Percentiles rank a stretch among this genome's conserved stretches.
Evolutionary conservation across 805 yeast genomes (phyloP).

Genomic region (Candida orba): DNA sequence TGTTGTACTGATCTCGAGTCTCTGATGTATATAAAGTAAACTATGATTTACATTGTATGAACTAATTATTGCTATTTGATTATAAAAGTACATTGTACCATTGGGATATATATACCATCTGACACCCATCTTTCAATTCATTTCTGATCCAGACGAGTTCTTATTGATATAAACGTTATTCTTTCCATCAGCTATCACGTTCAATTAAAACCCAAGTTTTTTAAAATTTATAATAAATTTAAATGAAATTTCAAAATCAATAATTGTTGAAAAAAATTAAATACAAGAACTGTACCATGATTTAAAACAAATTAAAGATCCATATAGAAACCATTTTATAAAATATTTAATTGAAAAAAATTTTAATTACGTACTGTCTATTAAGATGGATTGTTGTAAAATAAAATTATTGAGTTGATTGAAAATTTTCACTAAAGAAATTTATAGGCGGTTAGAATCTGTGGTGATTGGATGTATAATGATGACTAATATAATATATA

Average conservation of each 20-base stretch:
- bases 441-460: constrained; percentile 4
- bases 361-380: constrained; percentile 53
- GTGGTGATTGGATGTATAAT: background rate
- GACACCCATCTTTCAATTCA: constrained; percentile 26
- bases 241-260: background rate
- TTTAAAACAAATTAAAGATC: background rate
- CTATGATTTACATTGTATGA: no score
- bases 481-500: no score
- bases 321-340: no score
- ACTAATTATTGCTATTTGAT: no score
- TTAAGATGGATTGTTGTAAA: constrained; percentile 56
- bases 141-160: constrained; percentile 22
- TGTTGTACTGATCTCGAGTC: no score
- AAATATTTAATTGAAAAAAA: background rate
- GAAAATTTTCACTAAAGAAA: constrained; percentile 3
- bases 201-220: constrained; percentile 8
- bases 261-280: background rate
- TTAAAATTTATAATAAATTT: constrained; percentile 1
- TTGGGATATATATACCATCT: constrained; percentile 21
- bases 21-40: no score
- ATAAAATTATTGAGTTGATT: constrained; percentile 40
- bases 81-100: no score
- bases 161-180: constrained; percentile 15
- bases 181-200: constrained; percentile 22
- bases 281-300: constrained; percentile 9